phyloP scores from a whole-genome alignment of 495 filamentous ascomycete genomes.

The Aspergillus egyptiacus region DNA sequence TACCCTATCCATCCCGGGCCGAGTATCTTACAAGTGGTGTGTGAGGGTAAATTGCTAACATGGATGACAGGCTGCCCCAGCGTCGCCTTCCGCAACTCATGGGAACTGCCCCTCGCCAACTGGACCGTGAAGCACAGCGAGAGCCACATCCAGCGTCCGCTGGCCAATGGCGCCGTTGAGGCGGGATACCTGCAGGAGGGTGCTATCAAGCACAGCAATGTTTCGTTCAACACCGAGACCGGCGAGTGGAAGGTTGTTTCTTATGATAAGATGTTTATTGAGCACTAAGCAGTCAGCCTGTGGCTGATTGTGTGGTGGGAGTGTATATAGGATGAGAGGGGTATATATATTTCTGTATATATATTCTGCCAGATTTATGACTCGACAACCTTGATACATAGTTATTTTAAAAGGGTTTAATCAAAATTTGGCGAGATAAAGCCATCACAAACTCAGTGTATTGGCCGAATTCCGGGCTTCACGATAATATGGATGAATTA shows the following conservation, averaged over 20 bases:
- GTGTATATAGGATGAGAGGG: too few species aligned
- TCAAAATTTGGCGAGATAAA: too few species aligned
- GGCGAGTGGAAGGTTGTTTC: slow-evolving; percentile 14
- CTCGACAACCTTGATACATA: too few species aligned
- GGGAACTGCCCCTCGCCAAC: slow-evolving; percentile 53
- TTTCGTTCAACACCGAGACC: slow-evolving; percentile 44
- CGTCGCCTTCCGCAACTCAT: slow-evolving; percentile 33
- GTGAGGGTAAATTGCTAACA: neutral
- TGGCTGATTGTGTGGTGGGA: too few species aligned
- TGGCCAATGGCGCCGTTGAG: slow-evolving; percentile 40
- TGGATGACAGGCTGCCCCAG: slow-evolving; percentile 28
- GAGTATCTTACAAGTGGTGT: neutral
- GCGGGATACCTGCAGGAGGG: slow-evolving; percentile 42
- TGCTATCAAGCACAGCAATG: slow-evolving; percentile 41
- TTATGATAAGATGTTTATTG: slow-evolving; percentile 14
- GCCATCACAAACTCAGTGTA: too few species aligned
- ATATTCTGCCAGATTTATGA: too few species aligned
- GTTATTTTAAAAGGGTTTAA: too few species aligned
- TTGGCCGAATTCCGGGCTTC: too few species aligned
- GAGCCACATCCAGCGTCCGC: slow-evolving; percentile 42
- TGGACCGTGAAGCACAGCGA: slow-evolving; percentile 53
- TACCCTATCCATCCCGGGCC: neutral
- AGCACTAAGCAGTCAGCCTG: too few species aligned
- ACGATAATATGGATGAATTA: too few species aligned
- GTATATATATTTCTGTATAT: too few species aligned